Base-by-base conservation (phyloP, 2,329 filamentous ascomycete genomes). In the Nigrospora sphaerica region DNA sequence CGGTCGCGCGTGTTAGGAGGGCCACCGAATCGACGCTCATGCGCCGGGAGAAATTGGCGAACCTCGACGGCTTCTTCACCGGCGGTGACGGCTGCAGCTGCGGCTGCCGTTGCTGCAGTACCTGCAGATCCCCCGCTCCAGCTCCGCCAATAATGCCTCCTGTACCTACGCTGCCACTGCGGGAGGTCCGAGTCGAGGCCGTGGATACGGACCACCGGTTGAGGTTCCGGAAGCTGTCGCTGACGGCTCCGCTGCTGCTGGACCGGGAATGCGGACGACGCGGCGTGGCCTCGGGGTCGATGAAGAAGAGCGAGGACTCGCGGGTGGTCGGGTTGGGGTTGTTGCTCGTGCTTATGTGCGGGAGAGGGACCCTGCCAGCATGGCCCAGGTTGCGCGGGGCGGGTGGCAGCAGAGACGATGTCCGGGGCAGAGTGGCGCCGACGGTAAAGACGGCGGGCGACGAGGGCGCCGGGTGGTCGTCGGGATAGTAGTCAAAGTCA, bases 151-250 rank as follows among this genome's bases (percentile, higher is more conserved):
- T 4, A 32, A 46, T 28, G 23, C 23, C 23, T 28, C 23, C 23
- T 28, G 23, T 28, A 7, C 23, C 23, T 28, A 13, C 43, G 49
- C 45, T 56, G 56, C 50, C 23, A 28, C 57, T 54, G 39, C 55
- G 53, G 40, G 72, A 74, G 34, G 67, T 62, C 52, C 65, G 69
- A 49, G 70, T 78, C 37, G 75, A 78, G 10, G 64, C 59, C 43
- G 75, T 76, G 13, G 76, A 79, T 17, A 67, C 63, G 37, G 75
- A 77, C 74, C 74, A 77, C 56, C 74, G 70, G 56, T 78, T 73
- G 49, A 74, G 65, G 51, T 71, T 72, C 57, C 69, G 71, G 36
- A 72, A 66, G 39, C 66, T 62, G 47, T 76, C 72, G 57, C 64
- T 70, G 51, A 64, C 47, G 19, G 48, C 54, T 19, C 54, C 57